Conservation (phyloP, 306 rosid species). For the Vigna trinervia region DNA sequence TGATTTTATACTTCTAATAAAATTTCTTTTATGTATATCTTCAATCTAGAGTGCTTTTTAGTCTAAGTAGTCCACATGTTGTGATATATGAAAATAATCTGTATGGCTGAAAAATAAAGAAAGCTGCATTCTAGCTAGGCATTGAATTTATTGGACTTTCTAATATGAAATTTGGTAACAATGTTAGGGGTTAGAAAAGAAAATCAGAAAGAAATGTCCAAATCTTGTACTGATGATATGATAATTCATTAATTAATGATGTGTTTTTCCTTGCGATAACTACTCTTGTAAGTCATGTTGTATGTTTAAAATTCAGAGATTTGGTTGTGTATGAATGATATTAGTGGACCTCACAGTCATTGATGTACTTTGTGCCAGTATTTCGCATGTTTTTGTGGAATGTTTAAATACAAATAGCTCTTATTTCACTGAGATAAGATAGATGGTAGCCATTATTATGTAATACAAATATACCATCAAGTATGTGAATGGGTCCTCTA, state of each 20-base stretch:
- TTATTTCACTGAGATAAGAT: background rate
- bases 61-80: background rate
- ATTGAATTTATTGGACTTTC: constrained; percentile 1
- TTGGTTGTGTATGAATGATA: background rate
- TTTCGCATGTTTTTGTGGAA: background rate
- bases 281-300: background rate
- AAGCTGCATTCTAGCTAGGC: background rate
- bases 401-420: background rate
- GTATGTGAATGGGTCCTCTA: no score
- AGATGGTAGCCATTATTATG: background rate
- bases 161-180: constrained; percentile 7
- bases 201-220: background rate
- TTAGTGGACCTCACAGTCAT: background rate
- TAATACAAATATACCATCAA: no score
- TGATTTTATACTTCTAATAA: constrained; percentile 14
- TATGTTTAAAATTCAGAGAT: no score
- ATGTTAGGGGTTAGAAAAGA: constrained; percentile 6
- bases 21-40: constrained; percentile 9
- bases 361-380: background rate
- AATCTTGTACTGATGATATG: background rate
- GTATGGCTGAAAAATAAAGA: background rate
- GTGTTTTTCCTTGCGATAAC: constrained; percentile 17
- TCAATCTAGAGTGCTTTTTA: constrained; percentile 3
- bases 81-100: constrained; percentile 1
- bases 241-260: background rate